These are phyloP conservation scores for Excoecaria agallocha DNA, from an alignment of 345 rosid genomes.

Conservation along the genomic window DNA sequence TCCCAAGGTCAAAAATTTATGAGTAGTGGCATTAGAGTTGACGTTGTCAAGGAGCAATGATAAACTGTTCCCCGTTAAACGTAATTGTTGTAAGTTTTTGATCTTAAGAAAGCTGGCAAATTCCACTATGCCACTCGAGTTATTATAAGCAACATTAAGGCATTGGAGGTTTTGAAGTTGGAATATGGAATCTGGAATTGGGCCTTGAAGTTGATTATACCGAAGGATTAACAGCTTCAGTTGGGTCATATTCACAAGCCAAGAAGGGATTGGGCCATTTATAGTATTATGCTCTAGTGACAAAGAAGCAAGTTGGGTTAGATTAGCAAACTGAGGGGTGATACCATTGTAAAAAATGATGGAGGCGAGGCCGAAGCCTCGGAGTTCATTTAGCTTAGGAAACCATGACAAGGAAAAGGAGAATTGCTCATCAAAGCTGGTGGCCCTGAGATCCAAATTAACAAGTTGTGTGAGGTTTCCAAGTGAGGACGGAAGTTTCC, in stretches of 20 bases:
- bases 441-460: not conserved
- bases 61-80: not conserved
- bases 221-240: not conserved
- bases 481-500: conserved; percentile 3
- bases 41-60: not conserved
- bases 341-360: not conserved
- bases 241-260: not conserved
- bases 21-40: not conserved
- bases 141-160: not conserved
- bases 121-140: not conserved
- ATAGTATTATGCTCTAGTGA: not conserved
- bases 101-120: not conserved
- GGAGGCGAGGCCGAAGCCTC: not conserved
- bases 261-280: not conserved
- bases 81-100: not conserved
- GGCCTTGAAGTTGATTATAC: not conserved
- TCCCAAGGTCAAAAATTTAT: not conserved
- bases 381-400: not conserved
- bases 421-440: not conserved
- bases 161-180: not conserved
- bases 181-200: not conserved
- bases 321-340: not conserved
- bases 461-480: not conserved
- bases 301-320: not conserved
- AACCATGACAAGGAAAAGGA: not conserved